These are phyloP conservation scores for Bipolaris sorokiniana DNA, from an alignment of 2,329 filamentous ascomycete species.

Conservation along the genomic window DNA sequence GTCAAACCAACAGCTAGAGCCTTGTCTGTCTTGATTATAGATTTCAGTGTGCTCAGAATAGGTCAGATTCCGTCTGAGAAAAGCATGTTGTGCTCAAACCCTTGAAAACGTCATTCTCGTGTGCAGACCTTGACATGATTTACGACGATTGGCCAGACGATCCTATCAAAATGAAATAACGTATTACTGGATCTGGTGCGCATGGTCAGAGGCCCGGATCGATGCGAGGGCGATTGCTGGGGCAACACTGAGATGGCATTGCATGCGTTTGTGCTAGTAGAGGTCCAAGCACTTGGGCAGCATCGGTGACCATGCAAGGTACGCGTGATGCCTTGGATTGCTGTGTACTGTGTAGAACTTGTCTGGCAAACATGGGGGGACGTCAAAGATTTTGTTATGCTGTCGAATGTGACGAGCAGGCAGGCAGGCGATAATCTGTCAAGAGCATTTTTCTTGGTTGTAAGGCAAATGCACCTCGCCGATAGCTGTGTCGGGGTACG, in stretches of 20 bases:
- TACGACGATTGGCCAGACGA: not conserved
- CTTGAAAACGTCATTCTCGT: not conserved
- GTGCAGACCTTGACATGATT: not conserved
- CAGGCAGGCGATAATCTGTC: not conserved
- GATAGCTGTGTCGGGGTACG: not conserved
- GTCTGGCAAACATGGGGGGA: not conserved
- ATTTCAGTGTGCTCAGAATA: not conserved
- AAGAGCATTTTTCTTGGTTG: slow-evolving; percentile 4
- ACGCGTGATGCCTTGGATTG: slow-evolving; percentile 1
- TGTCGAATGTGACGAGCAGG: not conserved
- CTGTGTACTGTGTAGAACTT: not conserved
- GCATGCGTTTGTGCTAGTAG: not conserved
- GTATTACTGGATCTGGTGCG: not conserved
- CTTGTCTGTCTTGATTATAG: not conserved
- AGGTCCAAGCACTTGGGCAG: not conserved
- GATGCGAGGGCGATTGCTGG: not conserved
- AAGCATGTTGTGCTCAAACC: not conserved
- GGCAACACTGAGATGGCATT: not conserved
- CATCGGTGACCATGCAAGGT: not conserved
- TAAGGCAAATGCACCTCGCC: slow-evolving; percentile 7
- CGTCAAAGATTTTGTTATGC: not conserved
- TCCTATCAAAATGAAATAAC: not conserved
- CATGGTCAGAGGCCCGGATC: not conserved
- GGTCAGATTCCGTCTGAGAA: not conserved
- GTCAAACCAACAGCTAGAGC: slow-evolving; percentile 10